Conservation (phyloP, 2,329 filamentous ascomycete genomes). For the Macrophomina pseudophaseolina region DNA sequence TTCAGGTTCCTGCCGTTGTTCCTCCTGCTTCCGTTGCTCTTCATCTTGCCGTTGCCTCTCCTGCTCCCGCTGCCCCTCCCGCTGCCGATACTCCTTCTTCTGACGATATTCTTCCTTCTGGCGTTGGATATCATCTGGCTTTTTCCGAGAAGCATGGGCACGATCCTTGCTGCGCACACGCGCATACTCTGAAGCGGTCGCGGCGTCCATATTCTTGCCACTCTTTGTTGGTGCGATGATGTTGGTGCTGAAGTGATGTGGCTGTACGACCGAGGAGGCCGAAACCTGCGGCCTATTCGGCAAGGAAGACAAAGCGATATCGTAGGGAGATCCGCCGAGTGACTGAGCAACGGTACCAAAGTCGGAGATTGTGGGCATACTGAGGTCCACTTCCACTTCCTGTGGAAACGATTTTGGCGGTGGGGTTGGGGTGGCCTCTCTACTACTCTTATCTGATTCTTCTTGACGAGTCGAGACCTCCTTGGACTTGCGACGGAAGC, state of each 20-base stretch:
- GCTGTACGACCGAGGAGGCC: constrained; percentile 37
- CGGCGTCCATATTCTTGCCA: constrained; percentile 40
- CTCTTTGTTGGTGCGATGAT: constrained; percentile 35
- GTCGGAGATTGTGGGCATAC: constrained; percentile 40
- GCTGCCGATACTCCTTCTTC: background rate
- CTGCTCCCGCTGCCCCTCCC: background rate
- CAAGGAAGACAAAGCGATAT: constrained; percentile 39
- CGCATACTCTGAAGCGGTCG: constrained; percentile 43
- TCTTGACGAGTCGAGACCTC: background rate
- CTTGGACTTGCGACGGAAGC: constrained; percentile 18
- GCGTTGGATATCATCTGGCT: background rate
- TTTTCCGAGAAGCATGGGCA: constrained; percentile 16
- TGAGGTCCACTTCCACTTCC: constrained; percentile 29
- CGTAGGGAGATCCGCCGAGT: constrained; percentile 51
- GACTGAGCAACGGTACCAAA: constrained; percentile 49
- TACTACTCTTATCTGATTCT: background rate
- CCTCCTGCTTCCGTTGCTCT: background rate
- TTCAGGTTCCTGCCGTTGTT: background rate
- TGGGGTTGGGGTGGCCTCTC: background rate
- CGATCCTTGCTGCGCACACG: constrained; percentile 43
- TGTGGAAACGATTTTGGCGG: background rate
- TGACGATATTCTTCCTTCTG: background rate
- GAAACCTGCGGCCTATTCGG: constrained; percentile 30
- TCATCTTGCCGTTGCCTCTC: background rate
- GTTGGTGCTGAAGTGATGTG: constrained; percentile 41